Percentiles rank a stretch among this genome's conserved stretches.
These are phyloP conservation scores for Penicillium crystallinum DNA, from an alignment of 495 filamentous ascomycete genomes.

Conservation along the genomic window DNA sequence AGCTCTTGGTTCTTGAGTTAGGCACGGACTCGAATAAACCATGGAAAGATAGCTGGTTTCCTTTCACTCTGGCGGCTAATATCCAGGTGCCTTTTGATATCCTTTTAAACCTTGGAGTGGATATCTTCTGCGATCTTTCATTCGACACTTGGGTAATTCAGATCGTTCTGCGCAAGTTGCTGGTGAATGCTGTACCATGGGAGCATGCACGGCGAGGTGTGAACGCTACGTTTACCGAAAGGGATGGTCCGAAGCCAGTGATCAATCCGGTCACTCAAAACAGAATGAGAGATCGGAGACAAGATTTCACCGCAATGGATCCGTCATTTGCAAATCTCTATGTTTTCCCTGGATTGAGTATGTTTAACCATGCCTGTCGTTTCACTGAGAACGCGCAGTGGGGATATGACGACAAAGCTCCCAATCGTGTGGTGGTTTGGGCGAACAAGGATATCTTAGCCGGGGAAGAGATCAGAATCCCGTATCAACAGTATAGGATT, in stretches of 20 bases:
- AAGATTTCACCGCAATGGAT: conserved; percentile 8
- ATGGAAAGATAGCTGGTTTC: conserved; percentile 18
- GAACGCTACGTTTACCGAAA: background rate
- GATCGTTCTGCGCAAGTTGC: conserved; percentile 25
- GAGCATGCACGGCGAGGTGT: conserved; percentile 16
- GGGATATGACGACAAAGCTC: conserved; percentile 20
- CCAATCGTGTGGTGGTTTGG: conserved; percentile 29
- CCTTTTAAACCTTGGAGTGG: conserved; percentile 29
- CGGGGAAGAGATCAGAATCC: conserved; percentile 27
- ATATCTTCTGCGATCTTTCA: conserved; percentile 32
- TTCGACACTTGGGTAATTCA: conserved; percentile 42
- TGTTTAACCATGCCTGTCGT: conserved; percentile 31
- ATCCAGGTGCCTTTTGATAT: conserved; percentile 35
- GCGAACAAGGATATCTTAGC: conserved; percentile 18
- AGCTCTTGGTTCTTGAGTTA: conserved; percentile 24
- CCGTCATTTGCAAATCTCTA: conserved; percentile 25
- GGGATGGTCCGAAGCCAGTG: conserved; percentile 9
- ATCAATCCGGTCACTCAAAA: conserved; percentile 7
- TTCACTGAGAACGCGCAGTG: conserved; percentile 20
- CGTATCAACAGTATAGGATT: conserved; percentile 14
- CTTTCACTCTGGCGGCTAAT: conserved; percentile 30
- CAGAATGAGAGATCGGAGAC: background rate
- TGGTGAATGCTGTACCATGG: conserved; percentile 26
- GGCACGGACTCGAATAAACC: conserved; percentile 4
- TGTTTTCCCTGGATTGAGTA: conserved; percentile 28